Base-by-base conservation (phyloP, 1,284 basidiomycete species). In the Rhodotorula sp. region DNA sequence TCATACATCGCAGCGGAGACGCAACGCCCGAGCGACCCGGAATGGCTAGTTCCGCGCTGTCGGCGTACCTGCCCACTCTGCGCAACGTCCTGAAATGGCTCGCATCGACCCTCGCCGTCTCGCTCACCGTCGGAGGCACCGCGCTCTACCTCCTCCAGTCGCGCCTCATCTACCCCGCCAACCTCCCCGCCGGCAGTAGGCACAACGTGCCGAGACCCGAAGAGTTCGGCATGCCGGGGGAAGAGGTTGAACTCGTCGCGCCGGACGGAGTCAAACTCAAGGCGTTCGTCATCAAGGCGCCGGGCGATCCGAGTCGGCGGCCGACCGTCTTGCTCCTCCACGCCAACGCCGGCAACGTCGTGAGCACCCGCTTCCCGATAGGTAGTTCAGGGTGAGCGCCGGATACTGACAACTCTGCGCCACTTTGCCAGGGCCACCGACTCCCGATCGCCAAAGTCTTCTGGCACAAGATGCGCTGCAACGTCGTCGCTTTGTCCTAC, bases 311-410 rank as follows among this genome's bases (percentile, higher is more conserved):
- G 31, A 60, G 26, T 16, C 50, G 68, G 2, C 61, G 91, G 23
- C 93, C 93, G 2, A 95, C 92, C 0, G 84, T 95, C 2, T 80
- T 95, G 66, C 91, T 95, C 87, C 92, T 95, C 74, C 93, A 95
- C 77, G 93, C 93, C 16, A 95, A 95, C 79, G 93, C 84, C 83
- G 64, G 92, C 88, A 62, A 91, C 91, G 77, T 79, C 31, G 78
- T 78, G 34, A 47, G 76, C 65, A 31, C n/a, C 45, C 14, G 5
- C 15, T 34, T 21, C 19, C 21, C 18, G 2, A 23, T 15, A 28
- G 26, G 43, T n/a, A 16, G n/a, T 34, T 23, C 19, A 38, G 7
- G 38, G 28, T 15, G 14, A 50, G 14, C 3, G 6, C 15, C 23
- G 2, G 5, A 12, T 3, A 14, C 21, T 55, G 54, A 55, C 16